These are phyloP conservation scores for Aspergillus brasiliensis DNA, from an alignment of 2,329 filamentous ascomycete species.

Conservation along the genomic window DNA sequence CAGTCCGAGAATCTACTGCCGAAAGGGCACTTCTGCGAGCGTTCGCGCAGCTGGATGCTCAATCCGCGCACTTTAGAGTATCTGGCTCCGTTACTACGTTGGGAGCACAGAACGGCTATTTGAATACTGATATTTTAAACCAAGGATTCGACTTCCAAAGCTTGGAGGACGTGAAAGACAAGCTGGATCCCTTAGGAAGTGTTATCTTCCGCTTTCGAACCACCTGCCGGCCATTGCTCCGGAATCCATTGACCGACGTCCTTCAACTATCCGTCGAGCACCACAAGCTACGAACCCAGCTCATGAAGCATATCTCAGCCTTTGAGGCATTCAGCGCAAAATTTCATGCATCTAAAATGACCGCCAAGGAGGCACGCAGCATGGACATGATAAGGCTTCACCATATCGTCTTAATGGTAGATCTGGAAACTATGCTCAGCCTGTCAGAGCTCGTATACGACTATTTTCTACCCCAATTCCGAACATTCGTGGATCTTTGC, in stretches of 20 bases:
- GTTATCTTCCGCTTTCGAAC: neutral
- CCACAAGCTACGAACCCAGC: neutral
- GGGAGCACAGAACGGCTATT: neutral
- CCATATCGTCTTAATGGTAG: neutral
- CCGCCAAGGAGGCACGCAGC: neutral
- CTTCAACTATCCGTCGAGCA: neutral
- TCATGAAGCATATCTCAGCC: neutral
- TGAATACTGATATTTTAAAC: neutral
- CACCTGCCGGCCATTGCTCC: neutral
- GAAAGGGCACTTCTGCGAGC: constrained; percentile 2
- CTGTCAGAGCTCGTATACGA: neutral
- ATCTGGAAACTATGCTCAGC: neutral
- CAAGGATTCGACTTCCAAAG: neutral
- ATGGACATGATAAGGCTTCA: neutral
- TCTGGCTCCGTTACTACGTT: neutral
- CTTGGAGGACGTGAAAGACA: neutral
- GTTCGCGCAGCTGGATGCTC: constrained; percentile 6
- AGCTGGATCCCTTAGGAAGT: neutral
- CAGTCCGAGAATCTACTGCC: neutral
- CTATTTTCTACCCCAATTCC: neutral
- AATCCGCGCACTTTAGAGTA: neutral
- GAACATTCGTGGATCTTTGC: neutral
- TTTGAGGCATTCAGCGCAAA: neutral
- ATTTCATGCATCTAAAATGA: neutral
- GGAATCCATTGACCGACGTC: neutral